Percentiles rank a stretch among this genome's conserved stretches.
Conservation (phyloP, 768 basidiomycete species). For the Saitozyma sp. region DNA sequence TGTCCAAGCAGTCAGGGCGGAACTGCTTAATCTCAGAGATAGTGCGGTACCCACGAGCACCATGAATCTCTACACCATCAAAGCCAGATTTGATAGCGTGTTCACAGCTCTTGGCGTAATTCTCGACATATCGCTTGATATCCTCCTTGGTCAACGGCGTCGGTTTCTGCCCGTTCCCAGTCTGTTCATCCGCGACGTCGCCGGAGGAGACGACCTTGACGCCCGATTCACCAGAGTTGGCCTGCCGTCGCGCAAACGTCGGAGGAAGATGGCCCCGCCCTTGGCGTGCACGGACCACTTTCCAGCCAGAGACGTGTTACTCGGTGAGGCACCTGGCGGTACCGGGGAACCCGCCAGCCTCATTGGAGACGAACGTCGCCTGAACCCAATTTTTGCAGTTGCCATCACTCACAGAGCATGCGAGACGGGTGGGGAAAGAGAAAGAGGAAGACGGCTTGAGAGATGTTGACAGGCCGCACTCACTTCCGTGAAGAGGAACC, state of each 20-base stretch:
- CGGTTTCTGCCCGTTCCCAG: conserved; percentile 16
- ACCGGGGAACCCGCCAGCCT: conserved; percentile 58
- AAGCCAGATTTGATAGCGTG: conserved; percentile 67
- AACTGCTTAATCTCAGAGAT: background rate
- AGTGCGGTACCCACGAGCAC: conserved; percentile 54
- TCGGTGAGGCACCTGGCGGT: conserved; percentile 67
- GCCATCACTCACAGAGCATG: no score
- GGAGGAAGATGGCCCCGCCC: conserved; percentile 60
- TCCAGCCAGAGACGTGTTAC: conserved; percentile 64
- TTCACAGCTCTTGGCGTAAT: conserved; percentile 14
- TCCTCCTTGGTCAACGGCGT: conserved; percentile 53
- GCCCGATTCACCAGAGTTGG: conserved; percentile 19
- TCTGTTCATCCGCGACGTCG: conserved; percentile 17
- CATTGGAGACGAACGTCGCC: conserved; percentile 58
- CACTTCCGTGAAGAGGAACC: conserved; percentile 53
- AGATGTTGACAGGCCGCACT: no score
- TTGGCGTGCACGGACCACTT: conserved; percentile 63
- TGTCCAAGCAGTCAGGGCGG: background rate
- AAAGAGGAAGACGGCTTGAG: no score
- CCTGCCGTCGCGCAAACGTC: conserved; percentile 61
- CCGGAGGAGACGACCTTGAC: conserved; percentile 19
- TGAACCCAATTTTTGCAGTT: no score
- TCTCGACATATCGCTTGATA: conserved; percentile 39
- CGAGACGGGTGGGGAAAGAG: no score
- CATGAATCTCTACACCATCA: conserved; percentile 63